Base-by-base conservation (phyloP, 441 rosid genomes). In the Syzygium syzygioides region DNA sequence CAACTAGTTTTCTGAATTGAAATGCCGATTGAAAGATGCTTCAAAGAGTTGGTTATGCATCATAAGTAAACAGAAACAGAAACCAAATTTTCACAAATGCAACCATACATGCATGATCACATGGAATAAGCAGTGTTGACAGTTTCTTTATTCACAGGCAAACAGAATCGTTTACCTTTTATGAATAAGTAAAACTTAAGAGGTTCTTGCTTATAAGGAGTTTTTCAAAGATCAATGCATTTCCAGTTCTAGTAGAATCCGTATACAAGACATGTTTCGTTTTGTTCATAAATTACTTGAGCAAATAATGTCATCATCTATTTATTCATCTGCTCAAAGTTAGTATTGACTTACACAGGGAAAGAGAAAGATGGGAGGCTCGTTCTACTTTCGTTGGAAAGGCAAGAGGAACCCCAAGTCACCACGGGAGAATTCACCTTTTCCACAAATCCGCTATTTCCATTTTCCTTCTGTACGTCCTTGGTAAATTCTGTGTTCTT, bases 331-430 rank as follows among this genome's bases (percentile, higher is more conserved):
- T 41, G 83, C 52, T 37, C 52, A 41, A 23, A 76, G 52, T 41
- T 41, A 37, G 83, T 76, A 76, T 41, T 23, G 83, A 76, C 97
- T 94, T 91, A 96, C 97, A 94, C 32, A 86, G 96, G 94, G 88
- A 94, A 93, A 56, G 96, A 90, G 91, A 94, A 90, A 57, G 98
- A 94, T 13, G 41, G 53, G 14, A 64, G 28, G 87, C 94, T 94
- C 76, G 88, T 89, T 89, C 86, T 89, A 88, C 91, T 90, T 34
- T 87, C 94, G 34, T 91, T 90, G 60, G 95, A 93, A 91, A 86
- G 88, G 89, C 55, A 85, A 32, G 92, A 54, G 55, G 95, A 91
- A 90, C 90, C 91, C 90, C 90, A 90, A 3, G 93, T 76, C 23
- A 50, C 86, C 23, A n/a, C 34, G 41, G 89, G 56, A 87, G 92